Percentiles rank a stretch among this genome's conserved stretches.
Evolutionary conservation across 1,284 basidiomycete genomes (phyloP).

Genomic region (Moniliophthora roreri): DNA sequence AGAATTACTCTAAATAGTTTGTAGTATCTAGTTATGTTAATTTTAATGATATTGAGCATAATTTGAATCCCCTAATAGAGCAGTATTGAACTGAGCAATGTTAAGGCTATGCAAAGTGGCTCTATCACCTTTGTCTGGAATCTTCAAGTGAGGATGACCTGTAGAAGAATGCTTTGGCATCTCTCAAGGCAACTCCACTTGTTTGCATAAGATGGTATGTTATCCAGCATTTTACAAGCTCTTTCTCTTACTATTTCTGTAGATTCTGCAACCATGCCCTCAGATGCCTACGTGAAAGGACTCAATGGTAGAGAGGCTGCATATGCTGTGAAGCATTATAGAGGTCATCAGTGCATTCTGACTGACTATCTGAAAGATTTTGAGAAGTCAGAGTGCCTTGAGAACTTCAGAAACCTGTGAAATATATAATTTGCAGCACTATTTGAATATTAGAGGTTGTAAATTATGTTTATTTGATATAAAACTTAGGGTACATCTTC

Average conservation of each 20-base stretch:
- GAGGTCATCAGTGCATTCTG: conserved; percentile 6
- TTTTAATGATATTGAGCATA: too few species aligned
- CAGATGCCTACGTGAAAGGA: conserved; percentile 9
- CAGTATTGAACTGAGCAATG: too few species aligned
- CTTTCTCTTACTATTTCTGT: background rate
- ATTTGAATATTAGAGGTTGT: background rate
- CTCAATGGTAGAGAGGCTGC: conserved; percentile 9
- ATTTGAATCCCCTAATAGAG: too few species aligned
- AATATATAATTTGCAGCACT: background rate
- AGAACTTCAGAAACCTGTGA: conserved; percentile 4
- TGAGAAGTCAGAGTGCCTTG: conserved; percentile 5
- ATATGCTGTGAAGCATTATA: conserved; percentile 6
- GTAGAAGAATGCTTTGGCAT: conserved; percentile 10
- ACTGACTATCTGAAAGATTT: conserved; percentile 11
- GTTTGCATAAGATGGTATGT: conserved; percentile 8
- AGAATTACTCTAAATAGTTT: too few species aligned
- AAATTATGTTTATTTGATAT: background rate
- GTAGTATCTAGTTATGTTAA: too few species aligned
- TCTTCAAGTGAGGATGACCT: conserved; percentile 12
- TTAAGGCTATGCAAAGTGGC: too few species aligned
- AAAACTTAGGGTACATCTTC: background rate
- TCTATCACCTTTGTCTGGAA: too few species aligned
- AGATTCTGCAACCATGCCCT: conserved; percentile 10
- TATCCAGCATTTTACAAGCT: background rate
- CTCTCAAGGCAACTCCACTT: conserved; percentile 14